Conservation (phyloP, 2,329 filamentous ascomycete genomes). For the Colletotrichum phormii region DNA sequence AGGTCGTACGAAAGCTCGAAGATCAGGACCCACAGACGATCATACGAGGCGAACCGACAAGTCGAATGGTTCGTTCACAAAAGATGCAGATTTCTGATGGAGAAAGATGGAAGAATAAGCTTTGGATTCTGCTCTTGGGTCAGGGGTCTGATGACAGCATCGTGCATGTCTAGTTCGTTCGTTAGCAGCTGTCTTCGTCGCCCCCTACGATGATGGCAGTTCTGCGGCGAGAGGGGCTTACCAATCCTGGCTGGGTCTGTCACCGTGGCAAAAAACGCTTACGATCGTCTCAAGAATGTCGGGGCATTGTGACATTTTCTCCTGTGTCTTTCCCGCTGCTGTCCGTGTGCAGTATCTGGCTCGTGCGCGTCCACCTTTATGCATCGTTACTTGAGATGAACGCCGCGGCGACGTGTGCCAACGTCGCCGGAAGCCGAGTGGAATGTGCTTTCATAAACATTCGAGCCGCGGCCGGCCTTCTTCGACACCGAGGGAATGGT, state of each 20-base stretch:
- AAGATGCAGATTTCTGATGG: not conserved
- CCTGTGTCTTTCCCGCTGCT: not conserved
- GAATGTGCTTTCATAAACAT: not conserved
- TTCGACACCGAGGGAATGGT: not conserved
- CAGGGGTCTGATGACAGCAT: constrained; percentile 34
- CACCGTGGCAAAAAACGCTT: constrained; percentile 18
- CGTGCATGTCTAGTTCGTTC: constrained; percentile 28
- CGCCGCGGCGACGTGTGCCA: not conserved
- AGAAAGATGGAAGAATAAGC: constrained; percentile 10
- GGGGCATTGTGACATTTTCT: constrained; percentile 5
- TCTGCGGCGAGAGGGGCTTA: constrained; percentile 21
- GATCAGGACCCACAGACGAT: not conserved
- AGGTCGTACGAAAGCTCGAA: not conserved
- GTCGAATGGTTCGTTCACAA: not conserved
- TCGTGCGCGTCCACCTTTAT: not conserved
- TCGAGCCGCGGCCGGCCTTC: not conserved
- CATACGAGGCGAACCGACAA: not conserved
- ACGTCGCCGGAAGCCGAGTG: not conserved
- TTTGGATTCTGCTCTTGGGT: constrained; percentile 5
- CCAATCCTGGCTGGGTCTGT: constrained; percentile 15
- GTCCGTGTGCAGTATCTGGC: constrained; percentile 4
- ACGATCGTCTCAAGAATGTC: constrained; percentile 30
- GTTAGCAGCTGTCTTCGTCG: not conserved
- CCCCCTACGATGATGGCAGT: not conserved
- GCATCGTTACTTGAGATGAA: constrained; percentile 9